Evolutionary conservation across 805 yeast species (phyloP), one percentile per base, ranked within the genome.

Genomic region (Ogataea populi-albae): DNA sequence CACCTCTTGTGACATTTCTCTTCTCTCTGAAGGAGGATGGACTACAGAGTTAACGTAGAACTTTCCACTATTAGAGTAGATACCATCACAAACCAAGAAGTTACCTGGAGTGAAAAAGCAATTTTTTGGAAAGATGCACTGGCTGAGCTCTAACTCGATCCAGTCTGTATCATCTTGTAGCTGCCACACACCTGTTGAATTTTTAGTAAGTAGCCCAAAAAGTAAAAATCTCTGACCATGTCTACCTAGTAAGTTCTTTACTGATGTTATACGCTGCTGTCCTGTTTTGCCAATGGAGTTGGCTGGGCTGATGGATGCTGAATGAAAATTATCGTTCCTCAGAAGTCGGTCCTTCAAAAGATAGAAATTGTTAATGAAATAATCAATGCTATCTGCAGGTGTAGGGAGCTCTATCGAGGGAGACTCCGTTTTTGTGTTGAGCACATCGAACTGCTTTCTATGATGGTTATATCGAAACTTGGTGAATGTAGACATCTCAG

Each of bases 11-110:
- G 94, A 70, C 0, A 54, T 59, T 6, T 71, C 79, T 40, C 97
- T 68, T 44, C 74, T 68, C 55, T 93, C 99, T 3, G 87, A 81
- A 0, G 93, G 88, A 3, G 98, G 98, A 41, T 87, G 96, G 3
- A 84, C 82, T 33, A 93, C 69, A 4, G 82, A 73, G 19, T 83
- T 71, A 1, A 83, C 94, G 46, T 81, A 78, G 54, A 93, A 88
- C 31, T 73, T 78, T 2, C 80, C 77, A 12, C 77, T 73, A 3
- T 81, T 79, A 11, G 80, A 77, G 54, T 87, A 86, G 12, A 86
- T 77, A 12, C 99, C 99, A 52, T 87, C 95, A 34, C 84, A 81
- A 2, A 91, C 61, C 0, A 86, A 76, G 48, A 82, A 78, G 66
- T 82, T 79, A 2, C 98, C 98, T 0, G 76, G 69, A 3, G 80